A percentile compares a stretch with the other conserved stretches of the same genome.
phyloP scores from a whole-genome alignment of 139 green algal species.

The Limnomonas spitsbergensis region DNA sequence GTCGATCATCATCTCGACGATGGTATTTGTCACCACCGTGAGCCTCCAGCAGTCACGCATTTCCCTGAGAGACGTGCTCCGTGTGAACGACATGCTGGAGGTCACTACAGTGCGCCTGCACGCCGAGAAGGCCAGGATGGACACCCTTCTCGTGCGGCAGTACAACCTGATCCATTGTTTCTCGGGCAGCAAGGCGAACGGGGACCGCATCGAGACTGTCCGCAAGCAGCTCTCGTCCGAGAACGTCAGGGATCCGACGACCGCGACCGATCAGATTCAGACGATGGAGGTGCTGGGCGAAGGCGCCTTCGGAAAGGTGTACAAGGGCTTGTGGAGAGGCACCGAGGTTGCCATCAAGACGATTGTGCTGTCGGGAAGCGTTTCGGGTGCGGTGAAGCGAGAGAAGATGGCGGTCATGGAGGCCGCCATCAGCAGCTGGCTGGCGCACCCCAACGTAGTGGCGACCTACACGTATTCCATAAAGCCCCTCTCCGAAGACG shows the following conservation, averaged over 20 bases:
- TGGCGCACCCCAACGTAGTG: no score
- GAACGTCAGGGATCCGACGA: not conserved
- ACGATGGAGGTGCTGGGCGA: constrained; percentile 14
- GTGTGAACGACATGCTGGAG: constrained; percentile 28
- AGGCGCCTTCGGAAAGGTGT: constrained; percentile 16
- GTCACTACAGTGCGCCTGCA: constrained; percentile 38
- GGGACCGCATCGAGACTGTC: constrained; percentile 4
- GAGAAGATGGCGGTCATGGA: no score
- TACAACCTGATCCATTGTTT: constrained; percentile 50
- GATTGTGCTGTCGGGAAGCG: constrained; percentile 14
- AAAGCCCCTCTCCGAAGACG: constrained; percentile 4
- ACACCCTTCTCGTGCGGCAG: constrained; percentile 46
- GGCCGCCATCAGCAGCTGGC: no score
- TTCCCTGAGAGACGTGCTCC: constrained; percentile 34
- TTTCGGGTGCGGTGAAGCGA: constrained; percentile 18
- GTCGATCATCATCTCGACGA: constrained; percentile 17
- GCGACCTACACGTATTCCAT: constrained; percentile 35
- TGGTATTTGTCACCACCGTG: constrained; percentile 31
- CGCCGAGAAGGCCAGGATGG: constrained; percentile 38
- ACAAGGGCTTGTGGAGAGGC: no score
- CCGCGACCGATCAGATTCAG: not conserved
- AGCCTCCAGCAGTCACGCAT: constrained; percentile 25
- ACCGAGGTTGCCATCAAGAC: no score
- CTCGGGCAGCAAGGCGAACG: not conserved
- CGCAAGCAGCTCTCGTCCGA: not conserved